Conservation (phyloP, 108 stramenopile genomes). For the Craspedostauros australis region DNA sequence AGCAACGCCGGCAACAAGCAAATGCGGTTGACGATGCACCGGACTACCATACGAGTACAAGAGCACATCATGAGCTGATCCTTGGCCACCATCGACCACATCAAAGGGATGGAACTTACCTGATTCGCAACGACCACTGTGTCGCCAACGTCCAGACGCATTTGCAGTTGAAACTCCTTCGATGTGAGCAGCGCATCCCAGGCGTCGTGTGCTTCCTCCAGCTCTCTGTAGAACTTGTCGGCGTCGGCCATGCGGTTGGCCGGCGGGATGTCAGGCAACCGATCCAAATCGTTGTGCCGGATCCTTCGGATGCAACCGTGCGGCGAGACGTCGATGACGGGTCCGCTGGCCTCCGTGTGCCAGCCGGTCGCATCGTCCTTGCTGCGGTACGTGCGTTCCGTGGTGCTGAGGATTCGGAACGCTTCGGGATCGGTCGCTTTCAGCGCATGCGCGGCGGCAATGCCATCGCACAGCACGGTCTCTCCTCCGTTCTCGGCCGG, state of each 20-base stretch:
- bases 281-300: slow-evolving; percentile 83
- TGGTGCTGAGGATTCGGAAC: slow-evolving; percentile 43
- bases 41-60: no score
- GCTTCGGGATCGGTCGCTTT: slow-evolving; percentile 38
- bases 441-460: slow-evolving; percentile 56
- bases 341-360: slow-evolving; percentile 68
- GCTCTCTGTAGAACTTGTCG: slow-evolving; percentile 42
- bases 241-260: slow-evolving; percentile 12
- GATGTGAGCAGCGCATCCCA: slow-evolving; percentile 61
- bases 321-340: slow-evolving; percentile 41
- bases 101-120: no score
- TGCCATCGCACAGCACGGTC: slow-evolving; percentile 65
- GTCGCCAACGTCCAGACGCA: slow-evolving; percentile 64
- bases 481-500: slow-evolving; percentile 54
- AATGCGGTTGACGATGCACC: no score
- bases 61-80: no score
- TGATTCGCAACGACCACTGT: slow-evolving; percentile 80
- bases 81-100: no score
- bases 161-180: slow-evolving; percentile 65
- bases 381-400: slow-evolving; percentile 55
- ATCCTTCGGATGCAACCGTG: slow-evolving; percentile 46
- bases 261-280: slow-evolving; percentile 74
- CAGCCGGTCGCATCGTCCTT: slow-evolving; percentile 64
- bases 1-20: no score
- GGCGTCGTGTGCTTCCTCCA: slow-evolving; percentile 49